phyloP scores from a whole-genome alignment of 257 asterid genomes.

The Solanum chiquidenum region DNA sequence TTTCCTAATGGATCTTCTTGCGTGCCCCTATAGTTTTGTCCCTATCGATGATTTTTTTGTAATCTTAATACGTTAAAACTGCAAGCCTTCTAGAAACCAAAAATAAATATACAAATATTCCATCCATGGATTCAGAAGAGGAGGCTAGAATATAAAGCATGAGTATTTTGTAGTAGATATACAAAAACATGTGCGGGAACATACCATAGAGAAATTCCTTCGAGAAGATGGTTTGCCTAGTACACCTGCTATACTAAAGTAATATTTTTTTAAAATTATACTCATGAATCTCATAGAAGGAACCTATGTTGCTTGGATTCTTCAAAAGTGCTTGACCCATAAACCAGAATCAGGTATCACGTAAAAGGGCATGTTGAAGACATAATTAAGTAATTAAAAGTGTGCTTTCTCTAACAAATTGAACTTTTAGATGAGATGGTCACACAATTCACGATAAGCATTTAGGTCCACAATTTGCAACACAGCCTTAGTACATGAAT shows the following conservation, averaged over 20 bases:
- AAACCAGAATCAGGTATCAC: too few relatives aligned
- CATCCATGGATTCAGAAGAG: constrained; percentile 54
- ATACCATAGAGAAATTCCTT: constrained; percentile 29
- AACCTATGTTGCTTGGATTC: not conserved
- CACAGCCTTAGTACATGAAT: too few relatives aligned
- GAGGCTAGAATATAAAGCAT: constrained; percentile 40
- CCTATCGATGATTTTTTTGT: not conserved
- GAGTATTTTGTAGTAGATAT: constrained; percentile 49
- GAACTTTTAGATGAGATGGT: too few relatives aligned
- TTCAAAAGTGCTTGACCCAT: not conserved
- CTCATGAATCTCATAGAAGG: not conserved
- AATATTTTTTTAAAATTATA: not conserved
- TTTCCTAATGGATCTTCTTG: too few relatives aligned
- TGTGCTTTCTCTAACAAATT: too few relatives aligned
- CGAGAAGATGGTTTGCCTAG: constrained; percentile 36
- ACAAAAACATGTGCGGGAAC: constrained; percentile 36
- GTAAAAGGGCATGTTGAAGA: too few relatives aligned
- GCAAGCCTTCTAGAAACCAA: not conserved
- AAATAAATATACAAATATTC: constrained; percentile 29
- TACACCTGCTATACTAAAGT: constrained; percentile 37
- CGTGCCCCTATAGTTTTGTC: too few relatives aligned
- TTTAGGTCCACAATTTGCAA: too few relatives aligned
- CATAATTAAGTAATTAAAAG: too few relatives aligned
- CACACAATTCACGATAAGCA: too few relatives aligned
- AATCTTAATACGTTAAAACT: not conserved